These are phyloP conservation scores for Symbiodinium natans DNA, from an alignment of 73 alveolate genomes.

Conservation along the genomic window DNA sequence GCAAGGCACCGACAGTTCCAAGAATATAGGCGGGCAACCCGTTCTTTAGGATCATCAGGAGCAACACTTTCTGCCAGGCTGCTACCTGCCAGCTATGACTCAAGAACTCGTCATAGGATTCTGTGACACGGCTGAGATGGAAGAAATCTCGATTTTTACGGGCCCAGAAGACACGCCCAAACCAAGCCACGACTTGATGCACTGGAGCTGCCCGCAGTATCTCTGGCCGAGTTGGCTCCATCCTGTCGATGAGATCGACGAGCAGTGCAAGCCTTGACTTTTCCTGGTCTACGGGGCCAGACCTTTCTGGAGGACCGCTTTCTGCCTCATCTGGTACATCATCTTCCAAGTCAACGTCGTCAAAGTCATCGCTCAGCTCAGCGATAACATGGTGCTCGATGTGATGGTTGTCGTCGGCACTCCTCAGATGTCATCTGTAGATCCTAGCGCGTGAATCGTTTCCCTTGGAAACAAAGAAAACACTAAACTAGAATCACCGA, in stretches of 20 bases:
- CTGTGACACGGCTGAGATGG: not conserved
- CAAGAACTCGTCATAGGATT: not conserved
- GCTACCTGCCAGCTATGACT: slow-evolving; percentile 23
- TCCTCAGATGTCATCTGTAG: too few relatives aligned
- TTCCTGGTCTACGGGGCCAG: not conserved
- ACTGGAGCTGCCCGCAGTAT: not conserved
- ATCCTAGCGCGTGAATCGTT: too few relatives aligned
- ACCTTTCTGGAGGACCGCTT: not conserved
- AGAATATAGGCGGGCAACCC: not conserved
- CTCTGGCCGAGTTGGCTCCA: not conserved
- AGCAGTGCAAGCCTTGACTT: not conserved
- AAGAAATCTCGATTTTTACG: not conserved
- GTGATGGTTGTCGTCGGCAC: too few relatives aligned
- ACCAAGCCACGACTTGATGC: not conserved
- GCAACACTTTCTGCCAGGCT: slow-evolving; percentile 37
- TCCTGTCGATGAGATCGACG: not conserved
- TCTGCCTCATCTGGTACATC: not conserved
- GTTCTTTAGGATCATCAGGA: not conserved
- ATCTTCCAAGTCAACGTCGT: not conserved
- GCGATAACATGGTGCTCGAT: too few relatives aligned
- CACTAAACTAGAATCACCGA: too few relatives aligned
- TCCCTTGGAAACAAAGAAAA: too few relatives aligned
- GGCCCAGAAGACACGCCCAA: slow-evolving; percentile 26
- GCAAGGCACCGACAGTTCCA: not conserved
- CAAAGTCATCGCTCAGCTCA: not conserved